Evolutionary conservation across 2,329 filamentous ascomycete species (phyloP), one percentile per base, ranked within the genome.

Genomic region (Aspergillus japonicus): DNA sequence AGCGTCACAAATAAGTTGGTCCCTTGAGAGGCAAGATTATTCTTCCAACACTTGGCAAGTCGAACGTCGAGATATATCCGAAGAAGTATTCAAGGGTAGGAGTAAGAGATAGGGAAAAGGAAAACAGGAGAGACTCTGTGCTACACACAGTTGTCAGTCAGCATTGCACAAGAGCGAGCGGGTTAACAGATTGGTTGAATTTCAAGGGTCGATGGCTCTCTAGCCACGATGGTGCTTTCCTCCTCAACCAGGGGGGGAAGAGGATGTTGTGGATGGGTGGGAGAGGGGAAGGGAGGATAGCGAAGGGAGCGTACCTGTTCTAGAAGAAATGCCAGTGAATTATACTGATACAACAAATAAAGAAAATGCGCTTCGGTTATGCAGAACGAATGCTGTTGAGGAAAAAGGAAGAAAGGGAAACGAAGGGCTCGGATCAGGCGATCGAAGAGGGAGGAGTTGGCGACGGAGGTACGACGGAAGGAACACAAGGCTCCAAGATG

Each of bases 271-370:
- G 39, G 16, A 16, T 44, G 39, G 16, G 16, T 44, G 39, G 16
- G 16, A 44, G 39, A 44, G 39, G 60, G 62, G 61, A 44, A 26
- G 39, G 42, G 48, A 39, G 8, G 35, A 21, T 29, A n/a, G 16
- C 47, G 47, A 54, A 49, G 49, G 39, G 24, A 24, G 31, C 62
- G 62, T 70, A 74, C 72, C 71, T 73, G 67, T 67, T 71, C 64
- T 68, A 69, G 69, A 21, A 26, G 54, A 68, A 66, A 65, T 67
- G 64, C 63, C 58, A 62, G 68, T 61, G 63, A 63, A 67, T 65
- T 72, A 73, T 71, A 71, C 65, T 69, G 62, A 67, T 73, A 71
- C 71, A 71, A 68, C 56, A 59, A 71, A 64, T 65, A 68, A 68
- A 44, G 24, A 66, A 67, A 66, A 58, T 44, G 59, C 62, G 64